Percentiles rank a stretch among this genome's conserved stretches.
Evolutionary conservation across 768 basidiomycete species (phyloP).

Genomic region (Lyophyllum shimeji): DNA sequence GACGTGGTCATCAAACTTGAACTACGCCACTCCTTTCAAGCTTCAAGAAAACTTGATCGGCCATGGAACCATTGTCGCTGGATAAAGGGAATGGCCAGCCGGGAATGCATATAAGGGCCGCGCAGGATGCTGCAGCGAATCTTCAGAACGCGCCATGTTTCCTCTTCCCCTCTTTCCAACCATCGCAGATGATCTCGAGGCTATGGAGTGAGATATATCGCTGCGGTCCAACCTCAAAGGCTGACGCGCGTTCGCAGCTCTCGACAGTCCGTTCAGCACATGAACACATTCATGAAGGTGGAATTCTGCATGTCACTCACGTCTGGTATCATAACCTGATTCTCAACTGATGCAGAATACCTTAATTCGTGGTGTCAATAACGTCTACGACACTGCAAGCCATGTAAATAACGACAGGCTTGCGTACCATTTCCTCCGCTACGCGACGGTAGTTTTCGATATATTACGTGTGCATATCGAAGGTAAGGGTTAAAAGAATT

Average conservation of each 20-base stretch:
- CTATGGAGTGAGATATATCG: conserved; percentile 20
- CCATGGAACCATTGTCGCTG: neutral
- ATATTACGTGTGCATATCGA: conserved; percentile 22
- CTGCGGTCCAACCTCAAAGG: neutral
- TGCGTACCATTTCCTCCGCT: conserved; percentile 21
- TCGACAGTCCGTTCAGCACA: conserved; percentile 17
- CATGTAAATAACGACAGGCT: conserved; percentile 14
- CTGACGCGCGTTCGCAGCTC: conserved; percentile 6
- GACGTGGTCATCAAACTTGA: neutral
- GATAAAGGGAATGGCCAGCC: conserved; percentile 1
- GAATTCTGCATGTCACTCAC: neutral
- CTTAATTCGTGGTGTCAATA: conserved; percentile 26
- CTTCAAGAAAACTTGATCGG: too few relatives aligned
- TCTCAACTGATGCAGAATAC: conserved; percentile 20
- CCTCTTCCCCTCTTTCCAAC: conserved; percentile 25
- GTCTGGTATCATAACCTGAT: neutral
- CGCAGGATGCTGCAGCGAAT: neutral
- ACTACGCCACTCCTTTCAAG: neutral
- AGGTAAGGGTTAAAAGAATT: conserved; percentile 10
- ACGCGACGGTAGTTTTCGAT: conserved; percentile 21
- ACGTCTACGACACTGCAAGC: conserved; percentile 17
- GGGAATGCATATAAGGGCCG: neutral
- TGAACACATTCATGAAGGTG: conserved; percentile 31
- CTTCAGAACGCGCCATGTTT: conserved; percentile 11
- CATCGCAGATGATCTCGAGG: conserved; percentile 19